Evolutionary conservation across 192 early-diverging fungal genomes (phyloP), one percentile per base, ranked within the genome.

Genomic region (Coemansia asiatica): DNA sequence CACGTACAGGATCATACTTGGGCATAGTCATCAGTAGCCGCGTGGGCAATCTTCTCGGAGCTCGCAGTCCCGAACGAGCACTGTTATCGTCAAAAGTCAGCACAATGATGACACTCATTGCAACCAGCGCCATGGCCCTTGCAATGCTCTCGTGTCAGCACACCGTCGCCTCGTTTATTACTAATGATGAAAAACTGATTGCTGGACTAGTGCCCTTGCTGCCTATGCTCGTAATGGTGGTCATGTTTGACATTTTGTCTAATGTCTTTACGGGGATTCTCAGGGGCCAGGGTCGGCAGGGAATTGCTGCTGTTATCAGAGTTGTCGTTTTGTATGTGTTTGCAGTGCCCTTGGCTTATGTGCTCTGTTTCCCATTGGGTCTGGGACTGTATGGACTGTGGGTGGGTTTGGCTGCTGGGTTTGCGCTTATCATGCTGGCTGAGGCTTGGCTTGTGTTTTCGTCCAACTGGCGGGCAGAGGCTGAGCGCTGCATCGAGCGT

Each of bases 21-120:
- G 81, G 90, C 26, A 87, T 97, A 60, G 94, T 89, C 0, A 86
- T 88, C 0, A 88, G 91, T 9, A 93, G 90, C 50, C 81, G 96
- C 10, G 88, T 96, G 27, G 95, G 91, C 56, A 89, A 90, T 51
- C 71, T 91, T 10, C 74, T 92, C 1, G 92, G 92, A 9, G 87
- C 86, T 25, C 76, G 66, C 16, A 77, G 83, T 9, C 70, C 85
- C 7, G 47, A 61, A 28, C 40, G n/a, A 6, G 69, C 78, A 3
- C 29, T 55, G 2, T 56, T 81, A 0, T 72, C 74, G 0, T 63
- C 84, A 38, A 71, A 88, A 2, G 66, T 85, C 27, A 74, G 76
- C 29, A 64, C 82, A 7, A 77, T 82, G 18, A 74, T 92, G 55
- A 64, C 79, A 1, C 69, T 88, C 21, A 66, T 84, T 0, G 54